Evolutionary conservation across 768 basidiomycete genomes (phyloP), one percentile per base, ranked within the genome.

Genomic region (Suillus plorans): DNA sequence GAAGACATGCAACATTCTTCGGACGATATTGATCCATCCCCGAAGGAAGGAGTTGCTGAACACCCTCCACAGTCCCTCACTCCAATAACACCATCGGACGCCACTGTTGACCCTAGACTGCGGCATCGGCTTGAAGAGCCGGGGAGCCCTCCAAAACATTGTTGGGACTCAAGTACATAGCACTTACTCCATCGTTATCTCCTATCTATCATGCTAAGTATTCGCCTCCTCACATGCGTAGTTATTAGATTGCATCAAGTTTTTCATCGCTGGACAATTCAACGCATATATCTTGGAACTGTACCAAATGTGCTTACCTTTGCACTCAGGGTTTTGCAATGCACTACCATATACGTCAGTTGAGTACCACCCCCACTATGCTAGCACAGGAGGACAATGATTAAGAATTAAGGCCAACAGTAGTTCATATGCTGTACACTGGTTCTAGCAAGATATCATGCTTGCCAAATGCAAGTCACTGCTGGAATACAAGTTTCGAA

Each of bases 41-140:
- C 75, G 20, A 78, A 75, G 68, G 74, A 75, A 64, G 76, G 76
- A 13, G 74, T 75, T 36, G 69, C 72, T 14, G 65, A 65, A 37
- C 75, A 72, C 62, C 73, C 66, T 8, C 66, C 72, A 14, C 64
- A 69, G 6, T 72, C 75, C 31, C 72, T 73, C 52, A 76, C 77
- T 14, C 75, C 75, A 20, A 67, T 75, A 34, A 76, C 74, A 34
- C 74, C 74, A 22, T 72, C 76, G 22, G 73, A 65, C 39, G 66
- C 68, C 16, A 71, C 68, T 44, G 57, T 74, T 25, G 74, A 75
- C 34, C 74, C 74, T 28, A 58, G 76, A 14, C n/a, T 75, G 52
- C 76, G 76, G 57, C 72, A 75, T 50, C 76, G 71, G 62, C 65
- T 42, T 50, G 74, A 75, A 55, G 75, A 75, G 66, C 61, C 66